Conservation (phyloP, 169 alveolate species). For the Cardiosporidium cionae region DNA sequence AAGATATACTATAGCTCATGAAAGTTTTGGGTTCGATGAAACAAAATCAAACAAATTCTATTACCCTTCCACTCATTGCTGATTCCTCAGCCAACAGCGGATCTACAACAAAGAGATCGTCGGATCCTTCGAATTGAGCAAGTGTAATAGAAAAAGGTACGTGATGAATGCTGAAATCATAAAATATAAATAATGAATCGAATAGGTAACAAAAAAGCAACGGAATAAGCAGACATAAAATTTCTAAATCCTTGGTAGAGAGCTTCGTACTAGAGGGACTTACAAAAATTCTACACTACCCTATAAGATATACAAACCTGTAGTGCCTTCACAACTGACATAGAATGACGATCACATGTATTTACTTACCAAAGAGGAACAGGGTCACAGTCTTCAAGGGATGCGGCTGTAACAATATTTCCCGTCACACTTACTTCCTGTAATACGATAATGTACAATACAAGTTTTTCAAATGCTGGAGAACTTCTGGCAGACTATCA, state of each 20-base stretch:
- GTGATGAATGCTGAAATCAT: constrained; percentile 1
- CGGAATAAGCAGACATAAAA: background rate
- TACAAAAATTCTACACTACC: background rate
- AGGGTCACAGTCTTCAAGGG: constrained; percentile 6
- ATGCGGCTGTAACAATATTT: background rate
- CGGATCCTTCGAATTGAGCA: background rate
- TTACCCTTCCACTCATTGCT: background rate
- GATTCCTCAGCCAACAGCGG: background rate
- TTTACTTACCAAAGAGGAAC: constrained; percentile 1
- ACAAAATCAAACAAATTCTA: background rate
- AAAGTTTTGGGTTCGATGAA: background rate
- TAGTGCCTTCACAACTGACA: background rate
- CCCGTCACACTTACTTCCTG: background rate
- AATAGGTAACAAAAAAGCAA: background rate
- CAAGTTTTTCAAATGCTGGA: too few relatives aligned
- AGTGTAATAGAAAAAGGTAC: background rate
- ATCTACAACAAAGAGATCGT: background rate
- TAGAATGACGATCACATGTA: background rate
- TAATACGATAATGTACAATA: too few relatives aligned
- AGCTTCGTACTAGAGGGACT: background rate
- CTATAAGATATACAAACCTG: background rate
- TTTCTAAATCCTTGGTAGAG: background rate
- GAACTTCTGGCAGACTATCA: too few relatives aligned
- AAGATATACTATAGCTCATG: background rate
- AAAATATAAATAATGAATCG: background rate